Conservation (phyloP, 345 rosid species). For the Brassica incana region DNA sequence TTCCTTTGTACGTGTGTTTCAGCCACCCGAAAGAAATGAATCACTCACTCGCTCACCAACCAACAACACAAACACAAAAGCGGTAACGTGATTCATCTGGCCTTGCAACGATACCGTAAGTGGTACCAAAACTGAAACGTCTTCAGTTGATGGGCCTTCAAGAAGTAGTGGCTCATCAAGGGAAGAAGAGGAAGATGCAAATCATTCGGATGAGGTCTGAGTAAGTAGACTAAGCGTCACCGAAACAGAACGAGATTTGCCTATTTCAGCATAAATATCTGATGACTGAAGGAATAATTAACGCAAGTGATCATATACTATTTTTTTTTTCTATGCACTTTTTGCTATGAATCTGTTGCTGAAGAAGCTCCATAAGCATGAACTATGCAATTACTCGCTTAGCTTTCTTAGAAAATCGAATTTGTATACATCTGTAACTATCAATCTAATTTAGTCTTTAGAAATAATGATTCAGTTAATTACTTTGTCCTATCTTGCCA, state of each 20-base stretch:
- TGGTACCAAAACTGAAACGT: constrained; percentile 75
- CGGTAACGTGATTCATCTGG: constrained; percentile 47
- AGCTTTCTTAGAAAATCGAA: too few relatives aligned
- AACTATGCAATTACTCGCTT: neutral
- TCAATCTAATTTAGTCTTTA: neutral
- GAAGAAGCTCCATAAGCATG: neutral
- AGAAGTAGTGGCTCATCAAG: constrained; percentile 59
- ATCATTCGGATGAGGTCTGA: neutral
- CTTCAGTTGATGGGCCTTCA: constrained; percentile 67
- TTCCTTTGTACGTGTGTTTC: neutral
- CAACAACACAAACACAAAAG: constrained; percentile 41
- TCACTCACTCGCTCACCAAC: constrained; percentile 57
- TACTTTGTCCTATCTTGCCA: neutral
- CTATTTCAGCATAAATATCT: neutral
- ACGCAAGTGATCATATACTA: neutral
- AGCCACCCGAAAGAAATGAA: neutral
- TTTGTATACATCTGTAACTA: neutral
- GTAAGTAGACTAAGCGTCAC: neutral
- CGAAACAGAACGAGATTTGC: neutral
- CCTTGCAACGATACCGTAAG: constrained; percentile 60
- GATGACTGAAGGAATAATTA: neutral
- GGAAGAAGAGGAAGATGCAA: neutral
- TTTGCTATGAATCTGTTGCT: neutral
- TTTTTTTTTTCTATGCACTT: neutral
- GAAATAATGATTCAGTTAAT: neutral